Percentiles rank a stretch among this genome's conserved stretches.
Evolutionary conservation across 371 early-diverging fungal species (phyloP).

Genomic region (Mucor velutinosus): DNA sequence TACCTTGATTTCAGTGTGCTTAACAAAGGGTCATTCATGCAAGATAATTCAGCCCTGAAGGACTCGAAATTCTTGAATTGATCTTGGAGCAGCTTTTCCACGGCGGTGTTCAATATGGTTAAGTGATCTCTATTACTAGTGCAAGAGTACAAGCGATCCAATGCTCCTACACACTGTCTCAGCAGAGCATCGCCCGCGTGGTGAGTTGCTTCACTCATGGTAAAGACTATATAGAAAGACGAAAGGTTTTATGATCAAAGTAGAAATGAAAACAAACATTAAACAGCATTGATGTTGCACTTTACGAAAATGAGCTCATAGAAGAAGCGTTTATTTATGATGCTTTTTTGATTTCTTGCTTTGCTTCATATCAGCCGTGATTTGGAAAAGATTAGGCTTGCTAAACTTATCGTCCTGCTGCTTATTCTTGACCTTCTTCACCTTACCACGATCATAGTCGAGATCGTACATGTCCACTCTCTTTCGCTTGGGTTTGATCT

Average conservation of each 20-base stretch:
- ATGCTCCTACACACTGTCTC: too few species aligned
- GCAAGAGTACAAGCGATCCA: conserved; percentile 12
- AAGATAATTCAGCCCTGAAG: conserved; percentile 9
- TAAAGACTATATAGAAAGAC: too few species aligned
- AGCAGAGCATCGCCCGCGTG: too few species aligned
- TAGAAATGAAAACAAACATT: background rate
- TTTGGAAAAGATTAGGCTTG: conserved; percentile 48
- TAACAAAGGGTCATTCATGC: background rate
- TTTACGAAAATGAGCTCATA: background rate
- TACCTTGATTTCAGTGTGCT: background rate
- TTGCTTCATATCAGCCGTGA: conserved; percentile 30
- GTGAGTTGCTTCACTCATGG: too few species aligned
- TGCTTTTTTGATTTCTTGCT: conserved; percentile 16
- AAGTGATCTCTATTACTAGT: conserved; percentile 1
- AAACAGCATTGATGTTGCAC: background rate
- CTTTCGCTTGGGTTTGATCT: conserved; percentile 58
- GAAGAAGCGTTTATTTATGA: background rate
- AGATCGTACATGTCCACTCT: conserved; percentile 68
- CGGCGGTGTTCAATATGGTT: background rate
- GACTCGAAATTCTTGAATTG: background rate
- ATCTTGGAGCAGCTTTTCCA: conserved; percentile 3
- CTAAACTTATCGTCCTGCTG: conserved; percentile 40
- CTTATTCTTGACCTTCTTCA: conserved; percentile 75
- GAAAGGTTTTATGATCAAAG: background rate
- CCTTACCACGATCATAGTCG: conserved; percentile 80